Evolutionary conservation across 768 basidiomycete species (phyloP).

Genomic region (Mycena polygramma): DNA sequence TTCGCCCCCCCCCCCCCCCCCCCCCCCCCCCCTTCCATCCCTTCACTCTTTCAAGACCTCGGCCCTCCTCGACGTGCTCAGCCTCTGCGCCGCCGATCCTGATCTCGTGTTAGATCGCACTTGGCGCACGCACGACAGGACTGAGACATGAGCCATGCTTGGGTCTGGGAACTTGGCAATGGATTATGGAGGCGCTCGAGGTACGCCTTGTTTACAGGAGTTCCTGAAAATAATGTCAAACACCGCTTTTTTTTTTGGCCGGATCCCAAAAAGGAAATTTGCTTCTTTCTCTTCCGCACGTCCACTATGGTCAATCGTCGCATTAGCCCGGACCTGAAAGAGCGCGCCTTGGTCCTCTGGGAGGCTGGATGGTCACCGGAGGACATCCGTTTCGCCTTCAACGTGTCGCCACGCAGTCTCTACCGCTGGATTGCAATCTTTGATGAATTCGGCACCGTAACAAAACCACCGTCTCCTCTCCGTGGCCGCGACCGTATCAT

Average conservation of each 20-base stretch:
- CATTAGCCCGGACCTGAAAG: constrained; percentile 45
- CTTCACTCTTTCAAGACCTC: too few species aligned
- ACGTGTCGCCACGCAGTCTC: constrained; percentile 15
- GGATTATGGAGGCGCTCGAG: too few species aligned
- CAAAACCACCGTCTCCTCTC: constrained; percentile 34
- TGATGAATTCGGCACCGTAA: constrained; percentile 13
- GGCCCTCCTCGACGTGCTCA: too few species aligned
- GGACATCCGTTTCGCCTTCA: constrained; percentile 7
- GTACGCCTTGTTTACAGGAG: background rate
- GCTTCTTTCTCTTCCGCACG: background rate
- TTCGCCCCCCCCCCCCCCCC: too few species aligned
- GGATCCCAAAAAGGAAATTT: constrained; percentile 1
- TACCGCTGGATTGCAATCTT: constrained; percentile 22
- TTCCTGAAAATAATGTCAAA: constrained; percentile 15
- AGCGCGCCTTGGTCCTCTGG: constrained; percentile 43
- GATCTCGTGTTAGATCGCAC: too few species aligned
- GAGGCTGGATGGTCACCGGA: constrained; percentile 37
- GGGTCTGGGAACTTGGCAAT: too few species aligned
- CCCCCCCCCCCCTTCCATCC: too few species aligned
- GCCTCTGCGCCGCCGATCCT: too few species aligned
- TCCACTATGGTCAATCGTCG: constrained; percentile 37
- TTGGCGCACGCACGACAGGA: too few species aligned
- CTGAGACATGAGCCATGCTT: too few species aligned
- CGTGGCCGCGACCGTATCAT: constrained; percentile 39
- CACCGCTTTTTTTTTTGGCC: background rate